These are phyloP conservation scores for Saccharomyces pastorianus DNA, from an alignment of 1,139 yeast species.

Conservation along the genomic window DNA sequence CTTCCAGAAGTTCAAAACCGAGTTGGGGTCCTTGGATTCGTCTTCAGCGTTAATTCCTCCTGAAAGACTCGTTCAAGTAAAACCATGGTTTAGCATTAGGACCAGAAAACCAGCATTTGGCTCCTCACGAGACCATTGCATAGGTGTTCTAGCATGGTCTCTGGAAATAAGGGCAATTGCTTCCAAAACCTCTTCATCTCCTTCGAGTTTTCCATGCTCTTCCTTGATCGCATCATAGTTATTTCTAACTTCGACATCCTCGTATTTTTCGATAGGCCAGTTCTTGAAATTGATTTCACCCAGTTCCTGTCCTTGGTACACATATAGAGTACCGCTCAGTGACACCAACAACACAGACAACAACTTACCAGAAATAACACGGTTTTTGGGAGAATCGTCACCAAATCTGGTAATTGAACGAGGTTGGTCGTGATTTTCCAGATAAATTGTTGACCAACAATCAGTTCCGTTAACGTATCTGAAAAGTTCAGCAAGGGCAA, in stretches of 20 bases:
- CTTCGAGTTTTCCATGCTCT: neutral
- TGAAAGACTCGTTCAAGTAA: conserved; percentile 44
- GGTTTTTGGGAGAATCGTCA: conserved; percentile 34
- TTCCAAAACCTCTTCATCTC: neutral
- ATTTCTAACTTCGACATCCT: conserved; percentile 43
- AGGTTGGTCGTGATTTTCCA: conserved; percentile 56
- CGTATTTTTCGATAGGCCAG: conserved; percentile 45
- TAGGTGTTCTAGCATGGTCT: neutral
- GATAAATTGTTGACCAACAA: conserved; percentile 53
- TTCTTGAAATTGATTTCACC: conserved; percentile 46
- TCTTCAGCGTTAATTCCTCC: conserved; percentile 39
- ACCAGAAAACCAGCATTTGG: conserved; percentile 39
- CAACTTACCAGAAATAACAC: conserved; percentile 35
- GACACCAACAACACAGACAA: conserved; percentile 30
- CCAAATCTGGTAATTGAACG: conserved; percentile 48
- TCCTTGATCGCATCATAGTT: conserved; percentile 35
- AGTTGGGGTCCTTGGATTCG: conserved; percentile 41
- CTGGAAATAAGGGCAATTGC: neutral
- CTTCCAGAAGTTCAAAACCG: conserved; percentile 43
- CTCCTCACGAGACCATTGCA: conserved; percentile 13
- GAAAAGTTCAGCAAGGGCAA: conserved; percentile 34
- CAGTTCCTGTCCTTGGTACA: conserved; percentile 56
- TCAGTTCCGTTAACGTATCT: conserved; percentile 42
- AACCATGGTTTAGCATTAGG: conserved; percentile 46
- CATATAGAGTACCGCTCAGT: conserved; percentile 48